These are phyloP conservation scores for Alternaria arbusti DNA, from an alignment of 2,329 filamentous ascomycete genomes.

Conservation along the genomic window DNA sequence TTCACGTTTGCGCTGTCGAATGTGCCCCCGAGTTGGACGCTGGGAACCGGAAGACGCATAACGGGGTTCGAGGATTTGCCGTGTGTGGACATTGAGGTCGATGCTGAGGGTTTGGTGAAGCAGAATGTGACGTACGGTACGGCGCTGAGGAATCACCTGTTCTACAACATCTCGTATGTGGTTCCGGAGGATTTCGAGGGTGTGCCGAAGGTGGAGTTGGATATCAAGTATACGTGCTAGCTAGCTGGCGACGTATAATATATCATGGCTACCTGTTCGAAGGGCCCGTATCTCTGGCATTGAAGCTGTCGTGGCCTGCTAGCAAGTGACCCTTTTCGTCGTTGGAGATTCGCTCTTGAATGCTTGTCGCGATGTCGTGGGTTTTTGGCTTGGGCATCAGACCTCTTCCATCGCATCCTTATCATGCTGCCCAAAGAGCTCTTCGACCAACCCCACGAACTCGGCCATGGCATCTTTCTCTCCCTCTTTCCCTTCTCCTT, in stretches of 20 bases:
- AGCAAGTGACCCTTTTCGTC: neutral
- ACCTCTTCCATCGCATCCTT: neutral
- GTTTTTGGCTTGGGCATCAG: neutral
- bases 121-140: constrained; percentile 49
- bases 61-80: constrained; percentile 24
- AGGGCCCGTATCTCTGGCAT: accelerated
- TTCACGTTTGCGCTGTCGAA: constrained; percentile 26
- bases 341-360: neutral
- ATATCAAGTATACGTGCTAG: constrained; percentile 46
- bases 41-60: constrained; percentile 13
- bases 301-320: neutral
- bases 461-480: constrained; percentile 50
- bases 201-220: constrained; percentile 46
- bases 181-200: constrained; percentile 52
- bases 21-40: constrained; percentile 26
- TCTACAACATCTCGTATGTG: constrained; percentile 57
- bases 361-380: neutral
- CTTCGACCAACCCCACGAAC: constrained; percentile 44
- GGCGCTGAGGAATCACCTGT: constrained; percentile 51
- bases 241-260: neutral
- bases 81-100: constrained; percentile 50
- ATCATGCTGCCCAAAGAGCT: constrained; percentile 24
- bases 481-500: constrained; percentile 36
- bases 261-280: neutral
- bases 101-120: constrained; percentile 48